Percentiles rank a stretch among this genome's conserved stretches.
Evolutionary conservation across 305 asterid genomes (phyloP).

Genomic region (Rubia occidens): DNA sequence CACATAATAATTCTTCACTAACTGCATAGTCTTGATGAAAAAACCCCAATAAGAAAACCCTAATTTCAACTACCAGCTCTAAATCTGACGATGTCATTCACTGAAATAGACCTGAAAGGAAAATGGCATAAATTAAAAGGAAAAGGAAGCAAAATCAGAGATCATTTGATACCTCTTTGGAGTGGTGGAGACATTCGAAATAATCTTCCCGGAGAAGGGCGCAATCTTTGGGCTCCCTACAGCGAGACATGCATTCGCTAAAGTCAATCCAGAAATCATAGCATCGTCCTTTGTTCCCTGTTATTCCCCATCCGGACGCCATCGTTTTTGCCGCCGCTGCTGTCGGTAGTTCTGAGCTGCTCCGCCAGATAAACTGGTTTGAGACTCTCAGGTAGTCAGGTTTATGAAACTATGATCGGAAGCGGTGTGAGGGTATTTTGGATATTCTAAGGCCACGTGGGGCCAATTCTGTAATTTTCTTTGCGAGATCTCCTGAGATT

Average conservation of each 20-base stretch:
- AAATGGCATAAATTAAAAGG: background rate
- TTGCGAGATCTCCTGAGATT: no score
- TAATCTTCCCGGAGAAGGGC: conserved; percentile 87
- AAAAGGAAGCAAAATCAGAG: background rate
- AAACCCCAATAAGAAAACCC: background rate
- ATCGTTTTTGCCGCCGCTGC: conserved; percentile 20
- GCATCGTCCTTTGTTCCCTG: conserved; percentile 92
- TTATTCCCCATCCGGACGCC: conserved; percentile 98
- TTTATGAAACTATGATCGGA: conserved; percentile 3
- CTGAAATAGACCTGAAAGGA: background rate
- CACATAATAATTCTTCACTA: background rate
- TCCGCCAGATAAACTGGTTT: background rate
- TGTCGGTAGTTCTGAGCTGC: background rate
- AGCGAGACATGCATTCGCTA: conserved; percentile 91
- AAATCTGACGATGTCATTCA: background rate
- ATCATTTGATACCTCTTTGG: conserved; percentile 59
- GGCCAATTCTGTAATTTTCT: background rate
- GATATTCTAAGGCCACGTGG: background rate
- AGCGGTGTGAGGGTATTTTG: background rate
- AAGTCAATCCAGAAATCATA: conserved; percentile 97
- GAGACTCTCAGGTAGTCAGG: background rate
- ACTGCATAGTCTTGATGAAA: background rate
- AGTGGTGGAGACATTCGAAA: conserved; percentile 92
- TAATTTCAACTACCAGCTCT: background rate
- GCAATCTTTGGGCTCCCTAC: conserved; percentile 88